Conservation (phyloP, 208 protist genomes). For the Trypanosomatidae sp. region DNA sequence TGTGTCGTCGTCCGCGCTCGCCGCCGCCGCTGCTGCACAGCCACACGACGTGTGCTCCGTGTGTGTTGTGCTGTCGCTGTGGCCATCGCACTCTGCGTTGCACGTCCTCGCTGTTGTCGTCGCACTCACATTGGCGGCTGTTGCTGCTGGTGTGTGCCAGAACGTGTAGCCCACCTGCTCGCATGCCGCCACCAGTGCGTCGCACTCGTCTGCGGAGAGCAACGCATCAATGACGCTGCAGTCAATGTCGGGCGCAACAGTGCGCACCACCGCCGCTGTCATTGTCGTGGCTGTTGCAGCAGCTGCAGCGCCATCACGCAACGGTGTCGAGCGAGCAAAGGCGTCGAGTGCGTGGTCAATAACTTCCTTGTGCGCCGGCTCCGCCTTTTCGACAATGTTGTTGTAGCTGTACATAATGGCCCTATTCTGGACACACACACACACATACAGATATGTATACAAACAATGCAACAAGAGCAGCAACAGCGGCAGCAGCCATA, state of each 20-base stretch:
- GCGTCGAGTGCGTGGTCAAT: constrained; percentile 33
- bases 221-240: constrained; percentile 71
- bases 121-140: no score
- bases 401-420: constrained; percentile 57
- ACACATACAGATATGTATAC: not conserved
- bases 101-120: no score
- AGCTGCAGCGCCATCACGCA: no score
- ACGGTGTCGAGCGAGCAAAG: constrained; percentile 6
- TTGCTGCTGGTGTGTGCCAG: no score
- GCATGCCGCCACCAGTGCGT: constrained; percentile 39
- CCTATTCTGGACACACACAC: not conserved
- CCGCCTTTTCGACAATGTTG: constrained; percentile 77
- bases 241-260: constrained; percentile 19
- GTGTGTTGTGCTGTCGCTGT: constrained; percentile 14
- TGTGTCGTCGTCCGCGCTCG: no score
- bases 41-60: not conserved
- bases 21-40: no score
- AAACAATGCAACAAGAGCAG: not conserved
- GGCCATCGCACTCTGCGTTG: not conserved
- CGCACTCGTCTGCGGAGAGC: constrained; percentile 58
- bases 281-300: no score
- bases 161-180: constrained; percentile 73
- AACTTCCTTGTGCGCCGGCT: constrained; percentile 45
- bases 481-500: not conserved
- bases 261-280: constrained; percentile 2